phyloP scores from a whole-genome alignment of 805 yeast genomes.

The Candida awuae region DNA sequence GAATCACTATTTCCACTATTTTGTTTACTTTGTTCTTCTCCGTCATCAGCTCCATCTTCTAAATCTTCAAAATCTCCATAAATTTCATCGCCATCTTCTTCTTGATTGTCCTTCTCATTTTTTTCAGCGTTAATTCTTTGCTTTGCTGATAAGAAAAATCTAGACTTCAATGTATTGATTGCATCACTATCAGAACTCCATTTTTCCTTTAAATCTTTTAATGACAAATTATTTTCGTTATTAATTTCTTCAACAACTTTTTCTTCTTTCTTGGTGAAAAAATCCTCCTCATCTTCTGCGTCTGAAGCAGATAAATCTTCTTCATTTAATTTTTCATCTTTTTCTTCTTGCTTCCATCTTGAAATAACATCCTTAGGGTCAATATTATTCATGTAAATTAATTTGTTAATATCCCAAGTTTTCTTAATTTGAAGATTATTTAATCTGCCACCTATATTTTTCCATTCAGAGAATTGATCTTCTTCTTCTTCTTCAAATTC shows the following conservation, averaged over 20 bases:
- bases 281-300: conserved; percentile 39
- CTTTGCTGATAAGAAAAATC: conserved; percentile 50
- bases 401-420: conserved; percentile 73
- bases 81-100: conserved; percentile 13
- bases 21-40: conserved; percentile 39
- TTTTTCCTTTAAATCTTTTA: conserved; percentile 38
- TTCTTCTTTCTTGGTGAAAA: conserved; percentile 46
- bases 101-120: conserved; percentile 21
- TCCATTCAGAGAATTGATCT: conserved; percentile 33
- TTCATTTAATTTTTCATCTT: conserved; percentile 33
- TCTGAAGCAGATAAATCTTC: conserved; percentile 19
- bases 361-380: conserved; percentile 63
- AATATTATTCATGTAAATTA: conserved; percentile 71
- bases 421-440: conserved; percentile 43
- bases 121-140: conserved; percentile 27
- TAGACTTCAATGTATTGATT: conserved; percentile 33
- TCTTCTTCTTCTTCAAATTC: conserved; percentile 39
- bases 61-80: conserved; percentile 34
- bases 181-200: conserved; percentile 35
- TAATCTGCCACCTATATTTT: conserved; percentile 51
- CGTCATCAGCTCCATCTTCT: conserved; percentile 27
- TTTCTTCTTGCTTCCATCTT: conserved; percentile 60
- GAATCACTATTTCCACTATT: conserved; percentile 38
- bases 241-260: conserved; percentile 25
- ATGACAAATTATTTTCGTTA: conserved; percentile 30